Conservation (phyloP, 768 basidiomycete species). For the Pholiota molesta region DNA sequence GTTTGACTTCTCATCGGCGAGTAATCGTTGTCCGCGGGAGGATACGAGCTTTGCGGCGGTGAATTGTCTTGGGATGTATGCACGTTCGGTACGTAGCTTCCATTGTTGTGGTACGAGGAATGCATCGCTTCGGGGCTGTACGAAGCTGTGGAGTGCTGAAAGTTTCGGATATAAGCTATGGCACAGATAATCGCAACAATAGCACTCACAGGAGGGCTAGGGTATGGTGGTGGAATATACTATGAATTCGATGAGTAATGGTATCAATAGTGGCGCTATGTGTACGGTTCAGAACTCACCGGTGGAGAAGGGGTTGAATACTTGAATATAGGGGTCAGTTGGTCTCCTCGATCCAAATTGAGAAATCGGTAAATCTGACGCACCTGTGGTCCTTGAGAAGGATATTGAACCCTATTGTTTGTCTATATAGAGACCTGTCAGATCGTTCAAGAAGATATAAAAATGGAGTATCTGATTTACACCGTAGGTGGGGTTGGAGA, state of each 20-base stretch:
- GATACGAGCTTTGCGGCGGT: no score
- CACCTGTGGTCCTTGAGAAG: neutral
- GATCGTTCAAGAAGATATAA: neutral
- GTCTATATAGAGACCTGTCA: neutral
- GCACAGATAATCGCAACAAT: neutral
- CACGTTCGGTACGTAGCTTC: no score
- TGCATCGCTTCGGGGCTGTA: neutral
- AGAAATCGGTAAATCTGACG: neutral
- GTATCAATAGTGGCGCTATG: neutral
- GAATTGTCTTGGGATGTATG: no score
- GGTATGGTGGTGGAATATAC: neutral
- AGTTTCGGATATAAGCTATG: neutral
- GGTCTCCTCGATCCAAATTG: no score
- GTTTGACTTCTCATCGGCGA: neutral
- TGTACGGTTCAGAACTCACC: neutral
- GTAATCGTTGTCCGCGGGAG: no score
- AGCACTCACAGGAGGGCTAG: neutral
- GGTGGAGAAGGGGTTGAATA: neutral
- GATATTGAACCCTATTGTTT: neutral
- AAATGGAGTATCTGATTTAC: neutral
- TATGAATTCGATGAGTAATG: neutral
- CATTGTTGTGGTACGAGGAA: no score
- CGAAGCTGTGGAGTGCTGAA: neutral
- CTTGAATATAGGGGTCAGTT: no score
- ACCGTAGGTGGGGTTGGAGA: neutral